Conservation (phyloP, 1,284 basidiomycete species). For the Trichosporon faecale region DNA sequence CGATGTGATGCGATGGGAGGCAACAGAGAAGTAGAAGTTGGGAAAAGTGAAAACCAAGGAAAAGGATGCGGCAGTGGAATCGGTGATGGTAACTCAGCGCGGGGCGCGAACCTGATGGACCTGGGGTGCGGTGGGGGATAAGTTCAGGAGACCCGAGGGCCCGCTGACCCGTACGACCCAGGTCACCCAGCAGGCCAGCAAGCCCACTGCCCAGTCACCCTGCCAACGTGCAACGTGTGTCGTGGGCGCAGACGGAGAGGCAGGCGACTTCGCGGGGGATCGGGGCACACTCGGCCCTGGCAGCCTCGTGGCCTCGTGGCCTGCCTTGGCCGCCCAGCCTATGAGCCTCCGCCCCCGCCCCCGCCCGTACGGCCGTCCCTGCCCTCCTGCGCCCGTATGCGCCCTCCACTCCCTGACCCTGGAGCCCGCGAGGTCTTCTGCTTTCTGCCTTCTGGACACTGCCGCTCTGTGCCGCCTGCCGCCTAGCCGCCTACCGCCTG, state of each 20-base stretch:
- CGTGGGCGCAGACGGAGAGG: background rate
- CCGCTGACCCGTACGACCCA: background rate
- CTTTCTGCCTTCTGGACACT: background rate
- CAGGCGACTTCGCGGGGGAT: background rate
- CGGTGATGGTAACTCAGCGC: background rate
- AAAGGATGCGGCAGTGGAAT: constrained; percentile 5
- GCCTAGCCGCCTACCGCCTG: background rate
- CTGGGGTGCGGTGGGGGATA: background rate
- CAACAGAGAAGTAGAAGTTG: background rate
- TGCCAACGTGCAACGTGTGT: constrained; percentile 3
- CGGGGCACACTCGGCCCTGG: background rate
- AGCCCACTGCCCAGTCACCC: background rate
- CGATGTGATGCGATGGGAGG: background rate
- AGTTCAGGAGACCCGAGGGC: background rate
- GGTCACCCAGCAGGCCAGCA: background rate
- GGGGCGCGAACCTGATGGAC: constrained; percentile 5
- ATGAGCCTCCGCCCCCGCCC: background rate
- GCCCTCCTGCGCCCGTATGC: background rate
- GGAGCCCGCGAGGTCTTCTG: background rate
- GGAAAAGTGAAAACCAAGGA: background rate
- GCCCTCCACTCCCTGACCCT: background rate
- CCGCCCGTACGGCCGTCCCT: background rate
- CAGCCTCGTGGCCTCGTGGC: background rate
- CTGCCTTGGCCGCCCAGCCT: background rate
- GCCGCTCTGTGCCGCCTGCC: background rate